Conservation (phyloP, 2,329 filamentous ascomycete genomes). For the Apiospora pterosperma region DNA sequence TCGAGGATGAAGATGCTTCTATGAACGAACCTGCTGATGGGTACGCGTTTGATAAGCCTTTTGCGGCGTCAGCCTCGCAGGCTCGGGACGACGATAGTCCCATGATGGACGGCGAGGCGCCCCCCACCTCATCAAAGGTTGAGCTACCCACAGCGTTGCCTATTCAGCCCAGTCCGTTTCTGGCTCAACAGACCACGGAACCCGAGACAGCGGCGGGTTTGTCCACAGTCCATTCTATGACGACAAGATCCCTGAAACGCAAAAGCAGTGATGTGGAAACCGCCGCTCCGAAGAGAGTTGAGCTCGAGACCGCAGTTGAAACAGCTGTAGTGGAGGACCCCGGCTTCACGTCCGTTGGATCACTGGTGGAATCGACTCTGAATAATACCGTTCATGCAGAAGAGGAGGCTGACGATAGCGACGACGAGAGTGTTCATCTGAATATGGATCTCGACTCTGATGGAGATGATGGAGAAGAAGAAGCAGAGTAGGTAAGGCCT, state of each 20-base stretch:
- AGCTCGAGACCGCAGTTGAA: slow-evolving; percentile 27
- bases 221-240: slow-evolving; percentile 6
- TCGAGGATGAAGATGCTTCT: slow-evolving; percentile 26
- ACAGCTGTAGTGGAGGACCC: not conserved
- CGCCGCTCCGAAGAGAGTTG: slow-evolving; percentile 34
- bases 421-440: slow-evolving; percentile 54
- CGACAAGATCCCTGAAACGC: slow-evolving; percentile 32
- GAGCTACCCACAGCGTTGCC: slow-evolving; percentile 5
- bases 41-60: slow-evolving; percentile 19
- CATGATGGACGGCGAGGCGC: slow-evolving; percentile 5
- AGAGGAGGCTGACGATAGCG: slow-evolving; percentile 33
- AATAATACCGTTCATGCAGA: not conserved
- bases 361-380: slow-evolving; percentile 8
- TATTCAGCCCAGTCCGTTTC: slow-evolving; percentile 18
- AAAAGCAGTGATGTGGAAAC: slow-evolving; percentile 36
- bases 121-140: slow-evolving; percentile 7
- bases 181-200: slow-evolving; percentile 14
- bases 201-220: slow-evolving; percentile 20
- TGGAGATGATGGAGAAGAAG: slow-evolving; percentile 31
- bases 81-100: not conserved
- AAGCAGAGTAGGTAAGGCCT: slow-evolving; percentile 15
- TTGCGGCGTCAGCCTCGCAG: slow-evolving; percentile 11
- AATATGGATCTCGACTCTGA: slow-evolving; percentile 53
- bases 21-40: slow-evolving; percentile 18
- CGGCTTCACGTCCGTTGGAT: slow-evolving; percentile 6